Conservation (phyloP, 768 basidiomycete species). For the Gymnopilus junonius region DNA sequence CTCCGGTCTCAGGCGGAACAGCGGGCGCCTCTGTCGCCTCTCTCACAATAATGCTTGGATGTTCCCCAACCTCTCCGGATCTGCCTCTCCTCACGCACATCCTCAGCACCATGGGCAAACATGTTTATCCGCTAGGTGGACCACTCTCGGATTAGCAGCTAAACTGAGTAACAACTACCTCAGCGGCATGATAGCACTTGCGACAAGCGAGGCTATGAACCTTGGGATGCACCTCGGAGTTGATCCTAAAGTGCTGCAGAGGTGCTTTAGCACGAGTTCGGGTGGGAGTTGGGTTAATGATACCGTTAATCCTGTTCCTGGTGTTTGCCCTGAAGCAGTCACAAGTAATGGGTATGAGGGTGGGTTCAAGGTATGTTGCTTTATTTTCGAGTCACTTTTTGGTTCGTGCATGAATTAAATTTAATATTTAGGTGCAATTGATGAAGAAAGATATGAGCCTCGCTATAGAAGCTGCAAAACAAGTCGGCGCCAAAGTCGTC, state of each 20-base stretch:
- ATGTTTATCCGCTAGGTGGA: conserved; percentile 42
- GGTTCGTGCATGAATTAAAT: not conserved
- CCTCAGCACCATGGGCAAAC: conserved; percentile 39
- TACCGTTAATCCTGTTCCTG: conserved; percentile 47
- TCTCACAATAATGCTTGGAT: conserved; percentile 46
- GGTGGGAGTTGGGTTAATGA: conserved; percentile 47
- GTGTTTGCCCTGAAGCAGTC: conserved; percentile 46
- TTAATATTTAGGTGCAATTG: conserved; percentile 38
- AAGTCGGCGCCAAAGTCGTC: conserved; percentile 42
- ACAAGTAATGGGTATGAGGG: conserved; percentile 47
- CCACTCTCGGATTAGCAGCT: conserved; percentile 45
- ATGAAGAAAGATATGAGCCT: conserved; percentile 51
- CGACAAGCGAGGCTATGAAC: conserved; percentile 49
- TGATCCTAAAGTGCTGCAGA: conserved; percentile 41
- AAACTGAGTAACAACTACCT: conserved; percentile 51
- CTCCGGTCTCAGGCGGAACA: conserved; percentile 48
- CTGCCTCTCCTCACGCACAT: conserved; percentile 38
- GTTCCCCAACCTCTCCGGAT: conserved; percentile 31
- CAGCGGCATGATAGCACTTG: conserved; percentile 44
- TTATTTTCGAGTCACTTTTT: not conserved
- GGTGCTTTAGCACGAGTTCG: conserved; percentile 43
- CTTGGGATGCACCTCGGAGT: conserved; percentile 48
- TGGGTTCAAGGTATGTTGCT: conserved; percentile 41
- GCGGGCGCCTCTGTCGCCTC: conserved; percentile 41
- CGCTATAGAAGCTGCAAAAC: conserved; percentile 40